Conservation (phyloP, 169 alveolate genomes). For the Ichthyophthirius multifiliis region DNA sequence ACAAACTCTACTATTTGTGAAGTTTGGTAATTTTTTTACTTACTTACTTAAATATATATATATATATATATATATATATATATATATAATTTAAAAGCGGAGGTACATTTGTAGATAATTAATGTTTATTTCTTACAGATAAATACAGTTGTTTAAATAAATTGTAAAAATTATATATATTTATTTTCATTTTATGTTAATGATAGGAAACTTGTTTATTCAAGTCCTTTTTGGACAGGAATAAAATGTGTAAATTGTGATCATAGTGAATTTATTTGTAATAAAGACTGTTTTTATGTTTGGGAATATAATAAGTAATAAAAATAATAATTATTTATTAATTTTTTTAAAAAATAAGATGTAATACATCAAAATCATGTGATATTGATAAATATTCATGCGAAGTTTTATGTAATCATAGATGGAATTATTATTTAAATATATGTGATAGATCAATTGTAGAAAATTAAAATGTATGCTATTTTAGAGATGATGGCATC, state of each 20-base stretch:
- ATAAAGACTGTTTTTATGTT: neutral
- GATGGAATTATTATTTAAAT: neutral
- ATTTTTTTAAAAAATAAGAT: neutral
- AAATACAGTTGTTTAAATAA: neutral
- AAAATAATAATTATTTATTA: neutral
- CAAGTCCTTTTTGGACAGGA: conserved; percentile 3
- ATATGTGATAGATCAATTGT: neutral
- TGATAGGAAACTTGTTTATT: too few relatives aligned
- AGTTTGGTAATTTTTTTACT: neutral
- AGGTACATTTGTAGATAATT: neutral
- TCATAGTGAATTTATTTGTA: neutral
- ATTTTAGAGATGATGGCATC: neutral
- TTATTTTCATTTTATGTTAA: too few relatives aligned
- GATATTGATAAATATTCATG: neutral
- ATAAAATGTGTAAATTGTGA: neutral
- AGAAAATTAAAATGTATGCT: neutral
- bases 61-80: neutral
- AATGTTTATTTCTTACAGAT: neutral
- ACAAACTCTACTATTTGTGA: neutral
- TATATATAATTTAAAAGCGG: neutral
- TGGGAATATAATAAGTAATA: neutral
- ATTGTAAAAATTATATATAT: too few relatives aligned
- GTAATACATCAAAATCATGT: neutral
- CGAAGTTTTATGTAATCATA: neutral
- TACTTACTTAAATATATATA: neutral